phyloP scores from a whole-genome alignment of 1,284 basidiomycete species.

The Rhodotorula sp. region DNA sequence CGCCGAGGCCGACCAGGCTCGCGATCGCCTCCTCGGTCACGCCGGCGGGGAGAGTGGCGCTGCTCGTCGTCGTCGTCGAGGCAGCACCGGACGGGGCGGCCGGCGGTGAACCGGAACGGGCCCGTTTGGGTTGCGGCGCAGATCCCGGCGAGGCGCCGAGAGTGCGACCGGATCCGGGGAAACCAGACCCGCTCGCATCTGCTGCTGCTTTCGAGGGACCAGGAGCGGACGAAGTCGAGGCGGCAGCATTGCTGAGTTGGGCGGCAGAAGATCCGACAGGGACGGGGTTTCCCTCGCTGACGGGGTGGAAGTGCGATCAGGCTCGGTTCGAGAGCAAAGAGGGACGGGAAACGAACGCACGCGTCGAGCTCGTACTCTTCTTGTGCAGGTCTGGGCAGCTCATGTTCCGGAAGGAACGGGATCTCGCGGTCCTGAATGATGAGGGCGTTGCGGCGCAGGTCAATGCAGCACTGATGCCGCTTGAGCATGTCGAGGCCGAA shows the following conservation, averaged over 20 bases:
- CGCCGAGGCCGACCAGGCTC: conserved; percentile 69
- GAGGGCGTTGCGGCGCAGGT: conserved; percentile 81
- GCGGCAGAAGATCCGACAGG: conserved; percentile 20
- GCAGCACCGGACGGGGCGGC: neutral
- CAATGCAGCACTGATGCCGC: conserved; percentile 92
- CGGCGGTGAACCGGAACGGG: neutral
- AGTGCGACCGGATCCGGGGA: conserved; percentile 47
- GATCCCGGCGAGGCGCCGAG: conserved; percentile 16
- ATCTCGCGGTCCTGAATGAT: conserved; percentile 85
- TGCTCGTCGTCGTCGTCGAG: neutral
- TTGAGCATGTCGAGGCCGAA: conserved; percentile 99
- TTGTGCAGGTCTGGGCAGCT: conserved; percentile 68
- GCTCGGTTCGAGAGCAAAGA: neutral
- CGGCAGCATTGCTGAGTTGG: conserved; percentile 26
- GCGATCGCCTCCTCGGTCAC: conserved; percentile 41
- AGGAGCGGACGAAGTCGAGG: conserved; percentile 16
- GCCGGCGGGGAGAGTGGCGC: neutral
- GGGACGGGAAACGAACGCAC: neutral
- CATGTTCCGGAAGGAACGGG: conserved; percentile 86
- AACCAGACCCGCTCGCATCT: conserved; percentile 18
- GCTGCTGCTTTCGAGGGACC: conserved; percentile 2
- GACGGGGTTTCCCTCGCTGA: conserved; percentile 43
- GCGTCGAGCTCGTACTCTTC: conserved; percentile 48
- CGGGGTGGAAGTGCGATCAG: neutral
- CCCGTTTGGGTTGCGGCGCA: conserved; percentile 11